Evolutionary conservation across 2,329 filamentous ascomycete genomes (phyloP).

Genomic region (Pseudocercospora macadamiae): DNA sequence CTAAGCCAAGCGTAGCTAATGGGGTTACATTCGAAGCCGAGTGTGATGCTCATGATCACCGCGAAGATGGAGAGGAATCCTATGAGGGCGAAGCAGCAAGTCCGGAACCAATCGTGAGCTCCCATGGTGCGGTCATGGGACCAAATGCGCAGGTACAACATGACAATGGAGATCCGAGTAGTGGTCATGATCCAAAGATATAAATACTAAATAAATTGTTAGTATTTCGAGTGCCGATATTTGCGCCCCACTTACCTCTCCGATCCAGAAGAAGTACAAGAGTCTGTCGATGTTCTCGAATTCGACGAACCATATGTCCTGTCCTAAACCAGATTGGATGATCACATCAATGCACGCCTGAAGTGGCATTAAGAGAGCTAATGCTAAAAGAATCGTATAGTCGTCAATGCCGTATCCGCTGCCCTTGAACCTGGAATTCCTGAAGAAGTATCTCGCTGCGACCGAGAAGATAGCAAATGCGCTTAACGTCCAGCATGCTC

Average conservation of each 20-base stretch:
- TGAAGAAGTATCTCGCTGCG: slow-evolving; percentile 11
- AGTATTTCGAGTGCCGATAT: neutral
- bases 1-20: slow-evolving; percentile 17
- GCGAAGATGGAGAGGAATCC: slow-evolving; percentile 6
- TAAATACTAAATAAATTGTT: neutral
- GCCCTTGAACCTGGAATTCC: slow-evolving; percentile 4
- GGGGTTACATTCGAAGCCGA: slow-evolving; percentile 17
- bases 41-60: slow-evolving; percentile 12
- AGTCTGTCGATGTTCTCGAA: slow-evolving; percentile 14
- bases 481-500: slow-evolving; percentile 4
- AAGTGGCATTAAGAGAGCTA: slow-evolving; percentile 7
- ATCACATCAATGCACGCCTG: slow-evolving; percentile 5
- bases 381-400: slow-evolving; percentile 8
- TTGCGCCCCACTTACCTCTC: neutral
- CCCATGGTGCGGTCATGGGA: neutral
- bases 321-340: slow-evolving; percentile 6
- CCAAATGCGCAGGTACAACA: slow-evolving; percentile 17
- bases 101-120: slow-evolving; percentile 11
- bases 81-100: slow-evolving; percentile 6
- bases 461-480: slow-evolving; percentile 4
- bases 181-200: slow-evolving; percentile 18
- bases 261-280: slow-evolving; percentile 16
- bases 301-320: slow-evolving; percentile 13
- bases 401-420: slow-evolving; percentile 15
- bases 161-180: slow-evolving; percentile 12